phyloP scores from a whole-genome alignment of 495 filamentous ascomycete genomes.

The Astrocystis sublimbata region DNA sequence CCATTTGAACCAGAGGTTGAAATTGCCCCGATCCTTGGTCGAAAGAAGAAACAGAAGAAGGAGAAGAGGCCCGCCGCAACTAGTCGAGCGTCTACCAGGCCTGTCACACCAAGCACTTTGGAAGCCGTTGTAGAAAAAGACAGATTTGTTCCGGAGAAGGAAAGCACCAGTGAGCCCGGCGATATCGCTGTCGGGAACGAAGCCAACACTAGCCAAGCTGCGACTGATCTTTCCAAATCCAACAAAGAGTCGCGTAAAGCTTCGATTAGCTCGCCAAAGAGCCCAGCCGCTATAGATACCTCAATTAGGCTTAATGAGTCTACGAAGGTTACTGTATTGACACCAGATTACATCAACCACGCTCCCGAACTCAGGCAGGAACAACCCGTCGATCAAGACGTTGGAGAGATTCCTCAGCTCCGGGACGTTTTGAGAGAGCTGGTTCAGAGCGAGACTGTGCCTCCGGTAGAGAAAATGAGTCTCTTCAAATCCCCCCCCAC shows the following conservation, averaged over 20 bases:
- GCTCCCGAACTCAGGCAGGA: conserved; percentile 28
- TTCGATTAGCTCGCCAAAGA: conserved; percentile 23
- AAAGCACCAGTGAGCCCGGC: not conserved
- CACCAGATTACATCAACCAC: conserved; percentile 32
- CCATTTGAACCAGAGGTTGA: conserved; percentile 63
- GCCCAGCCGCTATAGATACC: conserved; percentile 27
- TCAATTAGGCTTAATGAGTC: conserved; percentile 37
- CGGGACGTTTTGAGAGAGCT: conserved; percentile 32
- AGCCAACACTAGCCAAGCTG: not conserved
- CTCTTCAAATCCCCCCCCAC: conserved; percentile 31
- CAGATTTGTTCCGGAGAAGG: conserved; percentile 19
- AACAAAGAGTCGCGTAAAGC: conserved; percentile 24
- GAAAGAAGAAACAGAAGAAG: conserved; percentile 93
- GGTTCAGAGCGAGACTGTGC: conserved; percentile 22
- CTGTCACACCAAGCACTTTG: conserved; percentile 28
- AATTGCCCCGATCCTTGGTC: conserved; percentile 75
- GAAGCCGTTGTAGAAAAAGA: conserved; percentile 25
- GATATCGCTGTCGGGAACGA: conserved; percentile 7
- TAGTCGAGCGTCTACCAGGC: conserved; percentile 36
- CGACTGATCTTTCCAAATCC: conserved; percentile 20
- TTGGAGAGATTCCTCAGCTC: conserved; percentile 33
- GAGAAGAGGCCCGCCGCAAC: conserved; percentile 40
- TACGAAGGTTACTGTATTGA: conserved; percentile 35
- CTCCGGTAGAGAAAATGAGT: conserved; percentile 29
- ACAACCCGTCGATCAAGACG: conserved; percentile 31